Conservation (phyloP, 306 rosid species). For the Rubus parviflorus region DNA sequence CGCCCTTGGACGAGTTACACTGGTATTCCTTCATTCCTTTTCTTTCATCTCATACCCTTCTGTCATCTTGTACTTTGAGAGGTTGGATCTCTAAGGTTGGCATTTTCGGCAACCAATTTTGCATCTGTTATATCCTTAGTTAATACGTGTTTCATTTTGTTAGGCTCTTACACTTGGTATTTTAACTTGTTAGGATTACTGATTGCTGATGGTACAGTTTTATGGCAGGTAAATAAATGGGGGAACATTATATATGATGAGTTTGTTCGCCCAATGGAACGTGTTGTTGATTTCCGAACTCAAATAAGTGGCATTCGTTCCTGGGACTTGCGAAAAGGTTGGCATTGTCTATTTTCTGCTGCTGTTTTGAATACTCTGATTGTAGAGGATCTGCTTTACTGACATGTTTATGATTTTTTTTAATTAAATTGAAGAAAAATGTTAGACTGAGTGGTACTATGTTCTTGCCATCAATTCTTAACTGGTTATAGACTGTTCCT, state of each 20-base stretch:
- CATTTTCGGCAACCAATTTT: not conserved
- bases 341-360: not conserved
- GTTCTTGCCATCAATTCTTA: not conserved
- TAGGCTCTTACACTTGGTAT: not conserved
- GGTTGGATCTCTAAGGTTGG: not conserved
- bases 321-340: constrained; percentile 79
- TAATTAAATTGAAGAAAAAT: not conserved
- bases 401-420: not conserved
- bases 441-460: not conserved
- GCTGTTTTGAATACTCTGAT: not conserved
- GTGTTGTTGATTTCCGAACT: constrained; percentile 84
- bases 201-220: constrained; percentile 32
- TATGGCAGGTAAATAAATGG: constrained; percentile 86
- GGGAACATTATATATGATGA: constrained; percentile 85
- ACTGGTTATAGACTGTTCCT: not conserved
- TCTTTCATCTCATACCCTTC: constrained; percentile 12
- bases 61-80: constrained; percentile 2
- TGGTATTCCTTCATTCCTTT: constrained; percentile 54
- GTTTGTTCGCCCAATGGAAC: constrained; percentile 83
- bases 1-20: constrained; percentile 86
- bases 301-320: constrained; percentile 92
- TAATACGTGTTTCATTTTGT: not conserved
- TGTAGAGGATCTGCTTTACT: not conserved
- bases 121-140: not conserved
- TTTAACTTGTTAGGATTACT: constrained; percentile 22